Base-by-base conservation (phyloP, 129 eudicot genomes). In the Sambucus nigra region DNA sequence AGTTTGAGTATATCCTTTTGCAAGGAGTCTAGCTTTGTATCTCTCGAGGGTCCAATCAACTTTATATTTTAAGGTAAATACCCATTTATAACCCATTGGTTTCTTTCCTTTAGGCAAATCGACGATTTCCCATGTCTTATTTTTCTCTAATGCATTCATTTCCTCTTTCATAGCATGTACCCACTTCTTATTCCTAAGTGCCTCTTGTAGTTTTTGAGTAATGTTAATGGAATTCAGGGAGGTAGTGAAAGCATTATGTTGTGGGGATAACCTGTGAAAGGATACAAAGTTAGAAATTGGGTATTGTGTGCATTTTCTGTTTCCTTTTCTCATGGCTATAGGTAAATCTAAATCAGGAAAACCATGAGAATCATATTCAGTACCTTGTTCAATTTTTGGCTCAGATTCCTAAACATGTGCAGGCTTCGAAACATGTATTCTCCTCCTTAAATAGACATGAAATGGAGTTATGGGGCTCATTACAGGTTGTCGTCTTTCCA, bases 1-100 rank as follows among this genome's bases (percentile, higher is more conserved):
- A 1, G 56, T 19, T 1, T 47, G 56, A 0, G 56, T 29, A 20
- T 22, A 47, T 2, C 66, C 66, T 21, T 51, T 47, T 1, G 27
- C 18, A 22, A 61, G 47, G 3, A 47, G 16, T 15, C 24, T 33
- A 3, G 32, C 57, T 20, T 61, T 49, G 18, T 5, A 13, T n/a
- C 62, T 57, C 14, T 57, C 49, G 8, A 39, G 1, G 0, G 25
- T 3, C 3, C 40, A 51, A 41, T 42, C 39, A 1, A 52, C 14
- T 4, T 25, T 25, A 0, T 18, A 16, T 13, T 57, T 57, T 9
- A 19, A 9, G 2, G 25, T 57, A 39, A 17, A 57, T 10, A 58
- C 52, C 64, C 64, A 58, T 9, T 58, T 57, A 16, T 25, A 42
- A 6, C 24, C n/a, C 6, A 41, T 16, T 7, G 21, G 15, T 12